These are phyloP conservation scores for Emericellopsis cladophorae DNA, from an alignment of 2,329 filamentous ascomycete genomes.

Conservation along the genomic window DNA sequence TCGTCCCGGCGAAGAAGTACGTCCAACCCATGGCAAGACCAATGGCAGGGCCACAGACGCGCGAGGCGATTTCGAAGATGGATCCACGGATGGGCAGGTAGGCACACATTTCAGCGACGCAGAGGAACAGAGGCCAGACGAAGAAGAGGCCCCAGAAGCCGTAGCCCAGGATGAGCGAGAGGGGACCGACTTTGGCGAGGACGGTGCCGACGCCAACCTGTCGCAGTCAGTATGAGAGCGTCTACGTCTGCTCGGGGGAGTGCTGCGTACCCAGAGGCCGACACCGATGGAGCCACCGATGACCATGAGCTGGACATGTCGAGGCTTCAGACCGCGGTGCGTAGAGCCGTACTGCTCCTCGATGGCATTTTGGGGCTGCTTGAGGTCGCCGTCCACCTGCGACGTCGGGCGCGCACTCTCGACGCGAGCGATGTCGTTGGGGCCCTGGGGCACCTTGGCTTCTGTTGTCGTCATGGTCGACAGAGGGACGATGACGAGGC, in stretches of 20 bases:
- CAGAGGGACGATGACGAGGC: no score
- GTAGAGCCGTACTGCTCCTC: conserved; percentile 4
- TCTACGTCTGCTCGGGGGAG: no score
- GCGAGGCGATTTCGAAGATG: conserved; percentile 39
- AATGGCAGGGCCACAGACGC: conserved; percentile 43
- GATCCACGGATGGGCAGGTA: conserved; percentile 41
- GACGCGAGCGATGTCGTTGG: no score
- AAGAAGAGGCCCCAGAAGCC: conserved; percentile 29
- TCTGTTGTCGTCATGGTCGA: no score
- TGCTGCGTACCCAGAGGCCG: conserved; percentile 21
- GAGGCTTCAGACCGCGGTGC: conserved; percentile 11
- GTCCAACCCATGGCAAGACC: conserved; percentile 43
- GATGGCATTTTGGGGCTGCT: background rate
- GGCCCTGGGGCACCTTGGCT: no score
- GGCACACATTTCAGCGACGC: conserved; percentile 44
- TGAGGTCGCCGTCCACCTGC: no score
- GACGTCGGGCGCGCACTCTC: no score
- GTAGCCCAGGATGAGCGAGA: conserved; percentile 30
- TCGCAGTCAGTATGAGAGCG: background rate
- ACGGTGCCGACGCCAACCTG: conserved; percentile 28
- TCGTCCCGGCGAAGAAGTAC: conserved; percentile 33
- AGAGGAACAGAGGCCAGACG: conserved; percentile 30
- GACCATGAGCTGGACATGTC: conserved; percentile 35
- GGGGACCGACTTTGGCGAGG: conserved; percentile 25
- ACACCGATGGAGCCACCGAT: conserved; percentile 33